Evolutionary conservation across 2,329 filamentous ascomycete species (phyloP).

Genomic region (Zalaria obscura): DNA sequence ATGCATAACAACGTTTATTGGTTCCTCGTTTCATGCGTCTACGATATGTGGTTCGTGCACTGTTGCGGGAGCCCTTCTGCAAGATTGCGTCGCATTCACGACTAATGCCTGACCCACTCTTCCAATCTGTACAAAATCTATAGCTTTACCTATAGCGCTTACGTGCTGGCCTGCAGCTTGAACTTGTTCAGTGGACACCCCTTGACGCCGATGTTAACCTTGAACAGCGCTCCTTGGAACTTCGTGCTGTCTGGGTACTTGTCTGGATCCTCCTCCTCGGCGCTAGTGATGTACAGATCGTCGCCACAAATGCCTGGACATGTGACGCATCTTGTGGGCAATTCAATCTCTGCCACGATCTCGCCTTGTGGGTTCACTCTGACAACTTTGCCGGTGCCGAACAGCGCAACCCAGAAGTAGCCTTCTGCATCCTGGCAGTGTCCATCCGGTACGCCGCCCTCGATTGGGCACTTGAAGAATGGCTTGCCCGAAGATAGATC

Average conservation of each 20-base stretch:
- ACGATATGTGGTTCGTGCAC: no score
- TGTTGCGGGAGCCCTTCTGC: no score
- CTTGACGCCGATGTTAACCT: conserved; percentile 58
- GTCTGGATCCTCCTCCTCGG: conserved; percentile 52
- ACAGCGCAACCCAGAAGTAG: conserved; percentile 82
- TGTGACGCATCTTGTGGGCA: conserved; percentile 68
- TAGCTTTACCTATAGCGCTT: neutral
- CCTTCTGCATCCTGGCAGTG: conserved; percentile 73
- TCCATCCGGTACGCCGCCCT: conserved; percentile 60
- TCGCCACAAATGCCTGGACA: conserved; percentile 68
- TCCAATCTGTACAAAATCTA: no score
- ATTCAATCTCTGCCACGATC: conserved; percentile 57
- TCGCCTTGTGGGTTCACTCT: conserved; percentile 56
- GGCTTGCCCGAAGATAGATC: conserved; percentile 52
- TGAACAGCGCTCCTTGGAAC: conserved; percentile 59
- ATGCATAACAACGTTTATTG: no score
- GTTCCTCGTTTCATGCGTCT: no score
- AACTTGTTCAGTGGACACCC: conserved; percentile 53
- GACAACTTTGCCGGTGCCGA: conserved; percentile 61
- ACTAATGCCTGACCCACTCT: no score
- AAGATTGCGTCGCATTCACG: no score
- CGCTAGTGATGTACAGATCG: conserved; percentile 66
- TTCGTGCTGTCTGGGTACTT: conserved; percentile 46
- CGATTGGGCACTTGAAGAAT: conserved; percentile 56
- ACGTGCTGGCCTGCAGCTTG: conserved; percentile 24